phyloP scores from a whole-genome alignment of 257 asterid genomes.

The Forsythia suspensa region DNA sequence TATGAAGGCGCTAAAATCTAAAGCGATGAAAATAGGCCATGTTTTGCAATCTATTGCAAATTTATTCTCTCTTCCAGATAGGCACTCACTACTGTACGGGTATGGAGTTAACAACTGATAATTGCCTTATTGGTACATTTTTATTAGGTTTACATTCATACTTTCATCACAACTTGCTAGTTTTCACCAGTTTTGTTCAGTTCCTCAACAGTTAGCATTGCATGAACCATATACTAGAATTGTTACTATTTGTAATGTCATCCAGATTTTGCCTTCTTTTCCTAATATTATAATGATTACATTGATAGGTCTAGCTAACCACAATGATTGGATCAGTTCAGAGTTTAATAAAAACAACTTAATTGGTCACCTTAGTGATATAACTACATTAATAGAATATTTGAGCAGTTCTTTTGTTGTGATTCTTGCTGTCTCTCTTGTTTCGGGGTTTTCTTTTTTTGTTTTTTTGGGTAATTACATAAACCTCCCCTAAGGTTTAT shows the following conservation, averaged over 20 bases:
- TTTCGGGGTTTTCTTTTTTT: too few relatives aligned
- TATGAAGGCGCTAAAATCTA: conserved; percentile 80
- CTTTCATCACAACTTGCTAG: neutral
- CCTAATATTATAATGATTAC: neutral
- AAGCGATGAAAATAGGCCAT: conserved; percentile 69
- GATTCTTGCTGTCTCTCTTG: too few relatives aligned
- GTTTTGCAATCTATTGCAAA: conserved; percentile 80
- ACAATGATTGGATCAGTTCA: neutral
- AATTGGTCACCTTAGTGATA: neutral
- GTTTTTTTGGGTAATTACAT: too few relatives aligned
- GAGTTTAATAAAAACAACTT: neutral
- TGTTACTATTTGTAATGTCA: neutral
- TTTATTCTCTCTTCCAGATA: conserved; percentile 76
- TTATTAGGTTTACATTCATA: neutral
- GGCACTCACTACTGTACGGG: conserved; percentile 86
- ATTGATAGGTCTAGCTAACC: neutral
- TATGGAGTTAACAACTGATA: conserved; percentile 22
- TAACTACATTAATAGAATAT: too few relatives aligned
- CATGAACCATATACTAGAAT: neutral
- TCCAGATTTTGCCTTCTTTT: neutral
- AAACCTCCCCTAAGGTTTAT: too few relatives aligned
- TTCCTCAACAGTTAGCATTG: neutral
- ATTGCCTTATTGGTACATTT: neutral
- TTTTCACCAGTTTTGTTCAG: neutral
- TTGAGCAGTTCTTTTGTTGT: too few relatives aligned